phyloP scores from a whole-genome alignment of 352 stramenopile genomes.

The Phytophthora crassamura region DNA sequence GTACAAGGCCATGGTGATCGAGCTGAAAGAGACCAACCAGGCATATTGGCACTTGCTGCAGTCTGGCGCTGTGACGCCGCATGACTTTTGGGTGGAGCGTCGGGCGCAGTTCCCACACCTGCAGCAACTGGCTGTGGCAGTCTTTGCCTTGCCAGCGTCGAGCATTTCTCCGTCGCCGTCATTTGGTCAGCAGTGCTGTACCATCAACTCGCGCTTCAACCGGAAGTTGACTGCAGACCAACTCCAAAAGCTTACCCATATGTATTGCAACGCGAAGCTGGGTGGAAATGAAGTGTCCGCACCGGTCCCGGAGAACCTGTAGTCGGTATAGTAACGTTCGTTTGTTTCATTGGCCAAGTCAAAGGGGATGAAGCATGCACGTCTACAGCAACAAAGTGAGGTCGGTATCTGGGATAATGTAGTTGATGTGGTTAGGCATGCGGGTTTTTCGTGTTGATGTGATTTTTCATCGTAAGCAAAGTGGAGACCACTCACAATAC shows the following conservation, averaged over 20 bases:
- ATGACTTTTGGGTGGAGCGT: conserved; percentile 65
- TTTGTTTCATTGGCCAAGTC: background rate
- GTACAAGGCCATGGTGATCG: conserved; percentile 53
- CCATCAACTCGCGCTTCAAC: conserved; percentile 55
- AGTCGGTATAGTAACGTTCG: no score
- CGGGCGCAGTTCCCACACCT: conserved; percentile 45
- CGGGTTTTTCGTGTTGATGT: no score
- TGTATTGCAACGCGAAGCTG: conserved; percentile 63
- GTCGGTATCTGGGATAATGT: no score
- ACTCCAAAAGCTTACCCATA: conserved; percentile 64
- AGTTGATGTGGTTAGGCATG: no score
- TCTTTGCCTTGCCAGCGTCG: conserved; percentile 63
- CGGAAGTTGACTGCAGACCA: conserved; percentile 45
- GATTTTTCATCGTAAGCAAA: no score
- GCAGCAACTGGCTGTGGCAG: conserved; percentile 44
- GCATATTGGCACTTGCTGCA: conserved; percentile 63
- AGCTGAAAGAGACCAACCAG: conserved; percentile 63
- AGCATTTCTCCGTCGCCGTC: conserved; percentile 43
- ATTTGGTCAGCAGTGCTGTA: conserved; percentile 39
- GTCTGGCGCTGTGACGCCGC: conserved; percentile 42
- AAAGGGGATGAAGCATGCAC: no score
- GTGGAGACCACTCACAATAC: no score
- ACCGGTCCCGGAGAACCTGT: no score
- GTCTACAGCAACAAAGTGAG: no score
- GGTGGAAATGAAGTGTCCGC: no score